phyloP scores from a whole-genome alignment of 73 alveolate species.

The Symbiodinium pilosum region DNA sequence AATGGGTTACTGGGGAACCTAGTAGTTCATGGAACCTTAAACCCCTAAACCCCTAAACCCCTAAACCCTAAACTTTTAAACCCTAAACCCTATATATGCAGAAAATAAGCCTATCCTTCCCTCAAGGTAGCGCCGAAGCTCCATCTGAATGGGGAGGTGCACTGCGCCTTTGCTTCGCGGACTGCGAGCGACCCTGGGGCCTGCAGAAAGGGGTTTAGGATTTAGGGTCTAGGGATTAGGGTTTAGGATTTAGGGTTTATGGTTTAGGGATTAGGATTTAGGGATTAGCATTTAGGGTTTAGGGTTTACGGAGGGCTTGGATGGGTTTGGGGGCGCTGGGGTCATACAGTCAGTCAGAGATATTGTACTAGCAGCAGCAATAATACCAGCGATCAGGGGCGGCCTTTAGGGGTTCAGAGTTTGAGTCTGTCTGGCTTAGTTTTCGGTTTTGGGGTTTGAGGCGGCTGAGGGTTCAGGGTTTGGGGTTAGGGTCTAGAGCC shows the following conservation, averaged over 20 bases:
- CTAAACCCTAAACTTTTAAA: background rate
- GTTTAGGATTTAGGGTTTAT: background rate
- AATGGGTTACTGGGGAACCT: too few relatives aligned
- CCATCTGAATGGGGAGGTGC: conserved; percentile 8
- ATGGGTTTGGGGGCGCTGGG: too few relatives aligned
- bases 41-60: background rate
- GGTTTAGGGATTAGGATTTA: too few relatives aligned
- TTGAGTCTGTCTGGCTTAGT: too few relatives aligned
- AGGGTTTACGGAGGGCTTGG: too few relatives aligned
- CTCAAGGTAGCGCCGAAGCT: background rate
- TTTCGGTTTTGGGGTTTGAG: background rate
- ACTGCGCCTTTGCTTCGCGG: background rate
- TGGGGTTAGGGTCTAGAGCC: too few relatives aligned
- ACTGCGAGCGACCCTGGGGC: background rate
- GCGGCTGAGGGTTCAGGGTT: background rate
- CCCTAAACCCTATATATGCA: background rate
- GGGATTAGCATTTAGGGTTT: too few relatives aligned
- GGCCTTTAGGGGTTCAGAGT: too few relatives aligned
- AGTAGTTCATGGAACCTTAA: background rate
- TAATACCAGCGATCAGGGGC: too few relatives aligned
- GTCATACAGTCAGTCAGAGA: too few relatives aligned
- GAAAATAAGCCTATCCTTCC: too few relatives aligned
- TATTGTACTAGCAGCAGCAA: too few relatives aligned
- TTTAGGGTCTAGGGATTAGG: background rate
- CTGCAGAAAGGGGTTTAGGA: background rate